Evolutionary conservation across 768 basidiomycete genomes (phyloP).

Genomic region (Podaxis sp.): DNA sequence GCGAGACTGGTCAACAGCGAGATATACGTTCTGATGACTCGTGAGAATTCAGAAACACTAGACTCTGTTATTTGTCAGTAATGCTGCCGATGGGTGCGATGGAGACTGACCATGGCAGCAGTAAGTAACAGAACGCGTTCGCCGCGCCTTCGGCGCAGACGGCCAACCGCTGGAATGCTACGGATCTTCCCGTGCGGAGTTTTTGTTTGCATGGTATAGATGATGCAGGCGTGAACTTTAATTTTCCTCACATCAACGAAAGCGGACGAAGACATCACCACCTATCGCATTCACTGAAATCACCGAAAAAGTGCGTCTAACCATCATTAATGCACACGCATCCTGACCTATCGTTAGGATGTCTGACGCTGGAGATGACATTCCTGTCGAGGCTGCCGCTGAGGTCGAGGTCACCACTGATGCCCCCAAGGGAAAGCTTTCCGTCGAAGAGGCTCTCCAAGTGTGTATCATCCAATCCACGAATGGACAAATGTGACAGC

Average conservation of each 20-base stretch:
- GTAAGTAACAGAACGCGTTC: slow-evolving; percentile 21
- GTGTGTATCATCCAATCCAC: slow-evolving; percentile 33
- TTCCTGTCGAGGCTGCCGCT: slow-evolving; percentile 56
- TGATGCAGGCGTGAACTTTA: slow-evolving; percentile 37
- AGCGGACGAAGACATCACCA: slow-evolving; percentile 89
- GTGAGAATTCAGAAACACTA: slow-evolving; percentile 70
- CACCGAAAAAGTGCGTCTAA: slow-evolving; percentile 36
- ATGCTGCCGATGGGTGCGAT: background rate
- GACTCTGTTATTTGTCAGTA: slow-evolving; percentile 43
- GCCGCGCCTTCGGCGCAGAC: slow-evolving; percentile 19
- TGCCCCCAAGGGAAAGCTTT: slow-evolving; percentile 93
- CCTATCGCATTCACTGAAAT: slow-evolving; percentile 26
- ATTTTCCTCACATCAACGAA: slow-evolving; percentile 83
- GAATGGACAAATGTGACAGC: background rate
- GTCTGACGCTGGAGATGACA: slow-evolving; percentile 99
- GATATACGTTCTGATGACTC: slow-evolving; percentile 75
- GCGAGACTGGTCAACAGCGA: slow-evolving; percentile 26
- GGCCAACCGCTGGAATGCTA: slow-evolving; percentile 11
- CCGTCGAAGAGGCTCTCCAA: slow-evolving; percentile 93
- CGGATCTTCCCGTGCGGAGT: slow-evolving; percentile 56
- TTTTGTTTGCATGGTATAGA: slow-evolving; percentile 36
- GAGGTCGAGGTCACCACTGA: slow-evolving; percentile 82
- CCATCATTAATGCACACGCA: background rate
- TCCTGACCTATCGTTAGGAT: slow-evolving; percentile 46
- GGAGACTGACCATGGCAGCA: slow-evolving; percentile 29